phyloP scores from a whole-genome alignment of 805 yeast species.

The Kodamaea nitidulidarum region DNA sequence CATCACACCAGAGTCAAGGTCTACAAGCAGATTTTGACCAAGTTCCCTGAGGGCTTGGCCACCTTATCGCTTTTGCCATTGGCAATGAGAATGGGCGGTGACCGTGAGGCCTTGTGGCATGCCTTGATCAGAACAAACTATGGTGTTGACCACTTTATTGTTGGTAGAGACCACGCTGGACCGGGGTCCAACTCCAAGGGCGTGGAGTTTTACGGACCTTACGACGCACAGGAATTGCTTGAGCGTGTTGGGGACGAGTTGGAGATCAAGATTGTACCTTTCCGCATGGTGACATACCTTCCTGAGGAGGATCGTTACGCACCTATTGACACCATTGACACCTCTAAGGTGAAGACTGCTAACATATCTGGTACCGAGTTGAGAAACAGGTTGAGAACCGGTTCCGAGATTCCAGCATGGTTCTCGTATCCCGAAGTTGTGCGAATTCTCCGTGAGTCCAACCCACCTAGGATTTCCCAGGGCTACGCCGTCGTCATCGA shows the following conservation, averaged over 20 bases:
- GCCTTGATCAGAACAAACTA: conserved; percentile 93
- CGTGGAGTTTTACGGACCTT: conserved; percentile 92
- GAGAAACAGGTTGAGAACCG: conserved; percentile 80
- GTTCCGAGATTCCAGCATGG: conserved; percentile 92
- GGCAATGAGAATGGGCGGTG: conserved; percentile 99
- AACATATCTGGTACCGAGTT: conserved; percentile 94
- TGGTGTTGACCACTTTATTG: conserved; percentile 96
- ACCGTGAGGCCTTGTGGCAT: conserved; percentile 97
- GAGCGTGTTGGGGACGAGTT: conserved; percentile 71
- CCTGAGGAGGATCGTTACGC: conserved; percentile 95
- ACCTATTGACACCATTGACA: conserved; percentile 87
- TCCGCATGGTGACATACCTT: conserved; percentile 93
- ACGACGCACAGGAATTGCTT: conserved; percentile 91
- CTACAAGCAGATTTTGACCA: conserved; percentile 85
- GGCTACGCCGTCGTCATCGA: conserved; percentile 75
- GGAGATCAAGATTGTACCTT: conserved; percentile 88
- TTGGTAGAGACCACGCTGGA: conserved; percentile 98
- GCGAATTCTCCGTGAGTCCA: conserved; percentile 80
- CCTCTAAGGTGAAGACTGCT: conserved; percentile 68
- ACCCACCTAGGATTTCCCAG: conserved; percentile 87
- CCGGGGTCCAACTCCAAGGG: conserved; percentile 89
- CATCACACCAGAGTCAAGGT: conserved; percentile 97
- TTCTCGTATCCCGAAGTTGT: conserved; percentile 97
- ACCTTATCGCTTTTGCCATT: conserved; percentile 81
- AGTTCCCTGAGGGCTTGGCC: conserved; percentile 93